Base-by-base conservation (phyloP, 1,139 yeast species). In the Diutina siamensis region DNA sequence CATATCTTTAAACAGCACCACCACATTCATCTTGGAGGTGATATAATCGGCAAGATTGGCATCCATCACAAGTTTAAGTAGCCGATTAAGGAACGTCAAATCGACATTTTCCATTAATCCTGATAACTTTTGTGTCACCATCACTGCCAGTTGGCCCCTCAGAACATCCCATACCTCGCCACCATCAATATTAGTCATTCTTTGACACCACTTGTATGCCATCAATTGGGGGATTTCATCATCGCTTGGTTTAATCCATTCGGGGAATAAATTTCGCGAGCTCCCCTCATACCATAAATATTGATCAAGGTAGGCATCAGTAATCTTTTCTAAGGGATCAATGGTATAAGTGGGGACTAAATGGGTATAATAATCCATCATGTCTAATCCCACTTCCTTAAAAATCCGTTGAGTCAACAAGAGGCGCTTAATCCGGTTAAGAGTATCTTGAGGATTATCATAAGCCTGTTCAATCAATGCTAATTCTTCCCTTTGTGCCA, bases 211-310 rank as follows among this genome's bases (percentile, higher is more conserved):
- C 58, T 89, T 92, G 63, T 92, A 89, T 0, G 85, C 95, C 50
- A 89, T 67, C 38, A 89, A 63, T 0, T 97, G 98, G 0, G 97
- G 94, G 21, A 92, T 84, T 58, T 94, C 98, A 28, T 87, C 78
- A 56, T 92, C 98, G 53, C 86, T 80, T 4, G 99, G 98, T 58
- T 94, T 92, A 44, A 92, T 72, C 98, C 98, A 94, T 57, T 83
- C 83, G 3, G 99, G 99, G 63, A 94, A 94, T 35, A 94, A 65
- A 18, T 81, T 79, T 48, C 97, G 67, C 55, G 84, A 82, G 46
- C 87, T 96, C 4, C 94, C 92, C 61, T 92, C 97, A 60, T 84
- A 92, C 97, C 97, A 92, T 46, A 94, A 67, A 55, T 89, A 94
- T 56, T 92, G 98, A 58, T 92, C 98, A 44, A 94, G 65, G 56